Evolutionary conservation across 345 rosid species (phyloP).

Genomic region (Cardamine resedifolia): DNA sequence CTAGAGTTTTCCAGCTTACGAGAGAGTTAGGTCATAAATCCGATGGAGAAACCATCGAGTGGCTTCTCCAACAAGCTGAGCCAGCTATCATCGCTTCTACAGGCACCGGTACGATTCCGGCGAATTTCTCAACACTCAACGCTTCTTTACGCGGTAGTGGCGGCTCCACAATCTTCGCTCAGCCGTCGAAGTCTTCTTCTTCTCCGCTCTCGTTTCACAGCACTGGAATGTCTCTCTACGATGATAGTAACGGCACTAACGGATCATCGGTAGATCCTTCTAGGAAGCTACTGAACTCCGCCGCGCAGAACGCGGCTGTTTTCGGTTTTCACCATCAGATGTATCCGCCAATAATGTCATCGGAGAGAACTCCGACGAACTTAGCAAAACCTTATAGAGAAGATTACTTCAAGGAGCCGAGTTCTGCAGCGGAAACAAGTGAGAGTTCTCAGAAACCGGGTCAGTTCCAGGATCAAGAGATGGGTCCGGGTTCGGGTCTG

Average conservation of each 20-base stretch:
- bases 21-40: slow-evolving; percentile 79
- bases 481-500: slow-evolving; percentile 41
- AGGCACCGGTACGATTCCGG: slow-evolving; percentile 86
- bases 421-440: slow-evolving; percentile 30
- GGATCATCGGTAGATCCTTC: slow-evolving; percentile 35
- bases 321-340: slow-evolving; percentile 63
- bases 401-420: slow-evolving; percentile 64
- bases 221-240: slow-evolving; percentile 51
- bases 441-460: slow-evolving; percentile 51
- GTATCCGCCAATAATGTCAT: slow-evolving; percentile 47
- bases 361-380: slow-evolving; percentile 43
- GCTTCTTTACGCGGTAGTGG: slow-evolving; percentile 68
- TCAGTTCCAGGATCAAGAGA: slow-evolving; percentile 39
- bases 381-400: slow-evolving; percentile 54
- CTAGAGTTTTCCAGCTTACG: slow-evolving; percentile 76
- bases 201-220: slow-evolving; percentile 57
- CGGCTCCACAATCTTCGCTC: slow-evolving; percentile 58
- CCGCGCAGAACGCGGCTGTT: slow-evolving; percentile 40
- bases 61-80: slow-evolving; percentile 85
- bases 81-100: slow-evolving; percentile 74
- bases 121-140: slow-evolving; percentile 75
- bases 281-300: slow-evolving; percentile 38
- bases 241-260: slow-evolving; percentile 30
- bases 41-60: slow-evolving; percentile 82
- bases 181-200: slow-evolving; percentile 57